These are phyloP conservation scores for Ascochyta koolunga DNA, from an alignment of 2,329 filamentous ascomycete genomes.

Conservation along the genomic window DNA sequence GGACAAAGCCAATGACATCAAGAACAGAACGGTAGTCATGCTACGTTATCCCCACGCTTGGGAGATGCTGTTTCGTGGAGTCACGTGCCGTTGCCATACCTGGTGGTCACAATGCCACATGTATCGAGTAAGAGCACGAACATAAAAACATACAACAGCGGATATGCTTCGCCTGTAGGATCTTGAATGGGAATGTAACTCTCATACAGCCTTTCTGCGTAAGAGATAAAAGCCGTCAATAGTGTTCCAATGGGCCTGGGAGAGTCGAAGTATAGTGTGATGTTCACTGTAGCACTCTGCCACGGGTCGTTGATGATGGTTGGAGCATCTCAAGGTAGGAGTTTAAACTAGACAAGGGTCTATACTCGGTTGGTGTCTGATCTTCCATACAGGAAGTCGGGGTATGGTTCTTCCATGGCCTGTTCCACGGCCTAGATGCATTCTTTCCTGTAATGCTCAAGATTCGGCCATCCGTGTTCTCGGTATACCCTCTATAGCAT, in stretches of 20 bases:
- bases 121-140: too few species aligned
- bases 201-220: too few species aligned
- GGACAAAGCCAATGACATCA: neutral
- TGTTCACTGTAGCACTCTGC: too few species aligned
- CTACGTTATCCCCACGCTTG: neutral
- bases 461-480: constrained; percentile 2
- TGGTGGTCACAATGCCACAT: neutral
- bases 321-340: too few species aligned
- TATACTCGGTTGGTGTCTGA: neutral
- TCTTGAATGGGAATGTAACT: too few species aligned
- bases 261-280: too few species aligned
- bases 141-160: too few species aligned
- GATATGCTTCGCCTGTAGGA: too few species aligned
- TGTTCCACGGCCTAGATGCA: neutral
- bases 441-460: neutral
- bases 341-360: neutral
- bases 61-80: neutral
- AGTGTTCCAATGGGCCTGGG: too few species aligned
- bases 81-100: neutral
- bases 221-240: too few species aligned
- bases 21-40: too few species aligned
- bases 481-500: neutral
- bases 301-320: too few species aligned
- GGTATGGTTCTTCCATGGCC: neutral
- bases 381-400: constrained; percentile 2